Base-by-base conservation (phyloP, 345 rosid genomes). In the Hevea brasiliensis region DNA sequence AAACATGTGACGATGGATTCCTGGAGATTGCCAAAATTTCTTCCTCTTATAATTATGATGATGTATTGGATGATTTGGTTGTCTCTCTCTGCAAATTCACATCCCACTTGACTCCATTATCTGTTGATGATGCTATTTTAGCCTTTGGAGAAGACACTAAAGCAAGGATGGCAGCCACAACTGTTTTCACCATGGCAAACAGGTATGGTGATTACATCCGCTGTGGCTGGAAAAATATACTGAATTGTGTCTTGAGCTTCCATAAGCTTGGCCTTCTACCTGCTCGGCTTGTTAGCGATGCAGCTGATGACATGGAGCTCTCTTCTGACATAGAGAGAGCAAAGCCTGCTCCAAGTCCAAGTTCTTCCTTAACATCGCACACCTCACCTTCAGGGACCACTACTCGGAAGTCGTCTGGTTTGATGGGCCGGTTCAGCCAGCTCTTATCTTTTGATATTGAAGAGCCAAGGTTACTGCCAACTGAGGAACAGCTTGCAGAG, bases 41-140 rank as follows among this genome's bases (percentile, higher is more conserved):
- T 55, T 85, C 90, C 8, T 87, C 72, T 71, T 80, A 84, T 81
- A 82, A 84, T 82, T 79, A 87, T 72, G 87, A 78, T 56, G 83
- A 74, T 72, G 78, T 87, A 41, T 74, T 90, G 87, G 89, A 90
- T 85, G 91, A 87, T 79, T 76, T 90, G 72, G 89, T 90, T 48
- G 81, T 87, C 55, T 88, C 88, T 74, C 84, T 90, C 69, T 88
- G 92, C 75, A 90, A 84, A 77, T 90, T 86, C 75, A 90, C 91
- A 20, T 80, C 81, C 41, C 85, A 85, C 70, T 81, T 84, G 64
- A 81, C 79, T 61, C 79, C 81, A 26, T 81, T 81, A 58, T 85
- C 88, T 74, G 70, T 73, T 13, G 90, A 87, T 56, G 90, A 90
- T 71, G 83, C 84, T 44, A 78, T 88, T 70, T 75, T 85, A 75